Evolutionary conservation across 306 rosid species (phyloP), one percentile per base, ranked within the genome.

Genomic region (Quercus robur): DNA sequence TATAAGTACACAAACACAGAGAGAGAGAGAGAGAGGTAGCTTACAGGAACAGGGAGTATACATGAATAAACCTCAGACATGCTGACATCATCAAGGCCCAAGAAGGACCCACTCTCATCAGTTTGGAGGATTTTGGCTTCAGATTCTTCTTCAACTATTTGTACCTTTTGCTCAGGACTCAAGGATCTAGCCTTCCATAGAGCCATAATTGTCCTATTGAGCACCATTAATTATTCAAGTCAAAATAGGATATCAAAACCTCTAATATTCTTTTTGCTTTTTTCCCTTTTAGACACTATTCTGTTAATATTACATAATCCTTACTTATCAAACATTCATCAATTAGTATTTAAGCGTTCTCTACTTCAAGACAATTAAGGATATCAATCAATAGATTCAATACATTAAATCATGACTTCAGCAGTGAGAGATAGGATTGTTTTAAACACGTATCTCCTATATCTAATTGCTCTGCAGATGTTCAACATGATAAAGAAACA

Each of bases 121-220:
- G 83, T 56, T 55, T 62, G 82, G 71, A 89, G 57, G 85, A 82
- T 71, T 87, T 88, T 91, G 67, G 81, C 79, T 81, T 91, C 97
- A 28, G 97, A 78, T 51, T 91, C 94, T 77, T 92, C 97, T 83
- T 91, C 97, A 70, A 96, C 92, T 83, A 96, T 87, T 73, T 84
- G 89, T 80, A 87, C 96, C 85, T 89, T 91, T 84, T 96, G 99
- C 85, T 96, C 99, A n/a, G 93, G 94, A 86, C 89, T 93, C 89
- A 91, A 81, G 38, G 97, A 88, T 85, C 89, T 93, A 55, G 99
- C 91, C 86, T 91, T 96, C 99, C 99, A 96, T 5, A 96, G 92
- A 61, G 93, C 98, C 98, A 93, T 89, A 80, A 96, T 96, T 70
- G 98, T 96, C 89, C 99, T 93, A 76, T 64, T 77, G 77, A 82